Conservation (phyloP, 208 protist genomes). For the Acanthamoeba lenticulata region DNA sequence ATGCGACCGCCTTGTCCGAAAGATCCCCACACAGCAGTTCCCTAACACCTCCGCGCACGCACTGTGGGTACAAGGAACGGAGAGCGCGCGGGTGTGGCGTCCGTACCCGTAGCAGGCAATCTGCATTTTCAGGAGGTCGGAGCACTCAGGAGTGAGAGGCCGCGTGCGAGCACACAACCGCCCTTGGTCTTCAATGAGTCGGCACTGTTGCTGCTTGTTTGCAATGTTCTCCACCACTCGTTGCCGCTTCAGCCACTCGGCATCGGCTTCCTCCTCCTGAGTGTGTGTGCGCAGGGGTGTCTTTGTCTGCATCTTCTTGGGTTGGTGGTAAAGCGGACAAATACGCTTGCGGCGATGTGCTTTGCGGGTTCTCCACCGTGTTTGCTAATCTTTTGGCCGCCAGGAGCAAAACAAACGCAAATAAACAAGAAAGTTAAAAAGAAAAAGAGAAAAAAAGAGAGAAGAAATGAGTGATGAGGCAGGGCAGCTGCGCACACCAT, state of each 20-base stretch:
- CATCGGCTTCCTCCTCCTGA: neutral
- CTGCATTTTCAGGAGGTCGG: slow-evolving; percentile 20
- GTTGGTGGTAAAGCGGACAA: no score
- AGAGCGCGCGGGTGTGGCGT: no score
- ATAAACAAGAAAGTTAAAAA: no score
- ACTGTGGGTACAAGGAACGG: no score
- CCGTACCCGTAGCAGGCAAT: slow-evolving; percentile 8
- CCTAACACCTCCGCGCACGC: no score
- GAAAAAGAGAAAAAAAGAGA: no score
- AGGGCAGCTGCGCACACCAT: no score
- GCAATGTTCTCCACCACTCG: slow-evolving; percentile 20
- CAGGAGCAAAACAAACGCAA: no score
- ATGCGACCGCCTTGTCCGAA: neutral
- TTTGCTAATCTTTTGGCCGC: no score
- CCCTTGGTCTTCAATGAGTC: slow-evolving; percentile 7
- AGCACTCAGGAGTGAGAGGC: neutral
- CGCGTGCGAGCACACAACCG: neutral
- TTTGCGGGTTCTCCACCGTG: no score
- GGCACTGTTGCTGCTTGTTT: slow-evolving; percentile 29
- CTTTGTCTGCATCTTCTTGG: neutral
- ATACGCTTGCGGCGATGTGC: no score
- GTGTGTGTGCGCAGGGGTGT: neutral
- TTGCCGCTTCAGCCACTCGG: neutral
- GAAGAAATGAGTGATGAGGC: no score
- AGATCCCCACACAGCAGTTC: slow-evolving; percentile 8